Evolutionary conservation across 352 stramenopile species (phyloP).

Genomic region (Peronosclerospora sorghi): DNA sequence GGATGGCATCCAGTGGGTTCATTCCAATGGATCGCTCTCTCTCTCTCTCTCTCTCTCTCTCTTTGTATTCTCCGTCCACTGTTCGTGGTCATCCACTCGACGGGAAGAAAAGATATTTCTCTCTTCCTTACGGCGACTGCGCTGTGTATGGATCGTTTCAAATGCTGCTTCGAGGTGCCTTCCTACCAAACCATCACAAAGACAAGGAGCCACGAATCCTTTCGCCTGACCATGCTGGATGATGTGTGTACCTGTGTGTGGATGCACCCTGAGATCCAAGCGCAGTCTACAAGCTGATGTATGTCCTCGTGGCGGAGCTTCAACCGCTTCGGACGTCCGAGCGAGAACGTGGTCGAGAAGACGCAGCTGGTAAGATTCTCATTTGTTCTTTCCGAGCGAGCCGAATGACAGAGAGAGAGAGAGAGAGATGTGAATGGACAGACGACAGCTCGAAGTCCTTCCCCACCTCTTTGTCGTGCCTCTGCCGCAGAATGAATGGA

Average conservation of each 20-base stretch:
- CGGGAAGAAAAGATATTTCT: constrained; percentile 19
- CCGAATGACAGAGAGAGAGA: constrained; percentile 18
- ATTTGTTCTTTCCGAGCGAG: constrained; percentile 34
- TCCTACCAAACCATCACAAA: constrained; percentile 12
- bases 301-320: constrained; percentile 48
- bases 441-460: constrained; percentile 30
- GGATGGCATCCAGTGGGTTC: constrained; percentile 28
- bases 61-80: constrained; percentile 34
- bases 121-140: constrained; percentile 2
- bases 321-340: constrained; percentile 28
- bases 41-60: no score
- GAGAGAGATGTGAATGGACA: constrained; percentile 36
- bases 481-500: constrained; percentile 16
- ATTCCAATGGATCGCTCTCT: constrained; percentile 18
- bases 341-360: constrained; percentile 24
- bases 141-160: constrained; percentile 4
- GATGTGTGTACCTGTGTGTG: constrained; percentile 40
- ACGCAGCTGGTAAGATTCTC: constrained; percentile 30
- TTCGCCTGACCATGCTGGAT: constrained; percentile 16
- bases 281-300: constrained; percentile 34
- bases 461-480: constrained; percentile 28
- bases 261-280: constrained; percentile 31
- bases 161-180: constrained; percentile 14
- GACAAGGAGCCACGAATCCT: constrained; percentile 16
- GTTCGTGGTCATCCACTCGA: constrained; percentile 48